Evolutionary conservation across 257 asterid species (phyloP), one percentile per base, ranked within the genome.

Genomic region (Salvia splendens): DNA sequence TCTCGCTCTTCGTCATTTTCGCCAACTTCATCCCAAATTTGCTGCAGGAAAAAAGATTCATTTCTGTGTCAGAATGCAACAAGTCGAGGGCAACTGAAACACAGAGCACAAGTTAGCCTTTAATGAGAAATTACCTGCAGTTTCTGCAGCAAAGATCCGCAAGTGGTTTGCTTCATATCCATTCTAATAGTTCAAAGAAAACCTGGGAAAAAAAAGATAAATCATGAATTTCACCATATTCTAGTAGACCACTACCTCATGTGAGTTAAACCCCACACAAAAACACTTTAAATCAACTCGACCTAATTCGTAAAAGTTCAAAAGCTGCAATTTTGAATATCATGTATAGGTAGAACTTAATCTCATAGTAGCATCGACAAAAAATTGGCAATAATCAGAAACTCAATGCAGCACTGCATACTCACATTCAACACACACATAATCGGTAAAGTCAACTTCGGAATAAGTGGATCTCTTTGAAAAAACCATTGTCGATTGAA

Each of bases 21-120:
- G 41, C 98, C 98, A 55, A 92, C 96, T 77, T 92, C 98, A 77
- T 92, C 98, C 98, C 98, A 92, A 9, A 92, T 87, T 84, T 84
- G 85, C 98, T 92, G 86, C 83, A 83, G 38, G 17, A 69, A 42
- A 71, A 42, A 64, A 64, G 30, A 72, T 63, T 20, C 64, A 56
- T 30, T 46, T 30, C 60, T 53, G n/a, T 17, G 52, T 77, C 51
- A 79, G 70, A 65, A 41, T 52, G 54, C 46, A 12, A 58, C 35
- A 64, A 8, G 20, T 43, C 53, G 10, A 56, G 30, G 3, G 51
- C n/a, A 28, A 60, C 50, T 11, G 45, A 69, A 61, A 61, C 53
- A 72, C 11, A 68, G 14, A 64, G 76, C 60, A 65, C 30, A 24
- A 24, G 1, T 24, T 2, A 42, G 36, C 5, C 5, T 17, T 41